Conservation (phyloP, 495 filamentous ascomycete genomes). For the Aspergillus wentii region DNA sequence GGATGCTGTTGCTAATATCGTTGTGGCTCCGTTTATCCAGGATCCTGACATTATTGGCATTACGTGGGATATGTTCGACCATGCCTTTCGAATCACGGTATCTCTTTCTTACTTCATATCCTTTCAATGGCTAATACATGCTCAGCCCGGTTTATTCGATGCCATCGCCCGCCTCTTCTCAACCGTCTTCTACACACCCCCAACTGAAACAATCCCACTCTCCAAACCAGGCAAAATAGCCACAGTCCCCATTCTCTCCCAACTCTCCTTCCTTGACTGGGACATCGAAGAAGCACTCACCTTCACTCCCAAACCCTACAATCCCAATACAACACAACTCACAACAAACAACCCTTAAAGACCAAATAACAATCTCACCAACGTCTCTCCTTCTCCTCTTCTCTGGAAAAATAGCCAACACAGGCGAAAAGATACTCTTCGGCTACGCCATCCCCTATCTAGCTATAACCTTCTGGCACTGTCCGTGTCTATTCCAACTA, state of each 20-base stretch:
- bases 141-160: neutral
- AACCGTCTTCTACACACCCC: neutral
- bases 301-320: neutral
- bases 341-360: neutral
- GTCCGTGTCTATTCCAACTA: neutral
- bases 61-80: neutral
- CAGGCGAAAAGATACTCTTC: neutral
- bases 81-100: constrained; percentile 10
- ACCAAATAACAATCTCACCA: neutral
- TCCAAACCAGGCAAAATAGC: too few species aligned
- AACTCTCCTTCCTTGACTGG: neutral
- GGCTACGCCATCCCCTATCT: neutral
- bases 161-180: neutral
- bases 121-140: neutral
- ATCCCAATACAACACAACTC: neutral
- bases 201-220: too few species aligned
- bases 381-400: neutral
- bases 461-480: constrained; percentile 5
- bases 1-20: neutral
- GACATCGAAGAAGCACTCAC: neutral
- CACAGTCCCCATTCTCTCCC: neutral
- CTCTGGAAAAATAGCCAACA: neutral
- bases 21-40: neutral
- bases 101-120: neutral
- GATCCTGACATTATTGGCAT: neutral